Base-by-base conservation (phyloP, 2,329 filamentous ascomycete species). In the Monosporascus sp. region DNA sequence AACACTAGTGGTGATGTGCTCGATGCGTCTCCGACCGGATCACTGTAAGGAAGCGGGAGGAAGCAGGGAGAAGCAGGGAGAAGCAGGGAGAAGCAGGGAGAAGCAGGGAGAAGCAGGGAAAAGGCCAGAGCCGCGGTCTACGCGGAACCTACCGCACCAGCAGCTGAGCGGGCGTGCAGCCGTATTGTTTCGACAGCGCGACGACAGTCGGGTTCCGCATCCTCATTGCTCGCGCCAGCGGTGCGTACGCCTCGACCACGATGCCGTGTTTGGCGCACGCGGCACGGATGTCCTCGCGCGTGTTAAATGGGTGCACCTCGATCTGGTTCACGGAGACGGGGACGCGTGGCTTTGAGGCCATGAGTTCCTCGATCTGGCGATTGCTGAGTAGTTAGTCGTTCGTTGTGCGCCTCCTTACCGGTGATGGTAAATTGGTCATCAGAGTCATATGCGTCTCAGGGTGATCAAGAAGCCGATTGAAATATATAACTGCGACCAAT, bases 301-400 rank as follows among this genome's bases (percentile, higher is more conserved):
- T 90, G 67, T 92, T 90, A 79, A 93, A 94, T 0, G 88, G 89
- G 56, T 93, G 88, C 2, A 92, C 80, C 67, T 93, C 87, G 61
- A 92, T 86, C 71, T 94, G 89, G 63, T 93, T 93, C 49, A 93
- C 82, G 1, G 83, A 81, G 0, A 89, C 89, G 9, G 74, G 68
- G 46, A 88, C 78, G 0, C 77, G 75, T 0, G 86, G 84, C 11
- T 81, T 81, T 0, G 78, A 79, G 2, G 77, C 75, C 63, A 90
- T 78, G 48, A 91, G 72, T 65, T 91, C 87, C 57, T 88, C 79
- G 49, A 91, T 77, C 80, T 86, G 57, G 3, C 22, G 24, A 38
- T 27, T 47, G 11, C 20, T 8, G 7, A 14, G 22, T n/a, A 14
- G 22, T n/a, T 25, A 31, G 49, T 55, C 50, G 54, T 50, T 25